Base-by-base conservation (phyloP, 2,329 filamentous ascomycete species). In the Fusarium illudens region DNA sequence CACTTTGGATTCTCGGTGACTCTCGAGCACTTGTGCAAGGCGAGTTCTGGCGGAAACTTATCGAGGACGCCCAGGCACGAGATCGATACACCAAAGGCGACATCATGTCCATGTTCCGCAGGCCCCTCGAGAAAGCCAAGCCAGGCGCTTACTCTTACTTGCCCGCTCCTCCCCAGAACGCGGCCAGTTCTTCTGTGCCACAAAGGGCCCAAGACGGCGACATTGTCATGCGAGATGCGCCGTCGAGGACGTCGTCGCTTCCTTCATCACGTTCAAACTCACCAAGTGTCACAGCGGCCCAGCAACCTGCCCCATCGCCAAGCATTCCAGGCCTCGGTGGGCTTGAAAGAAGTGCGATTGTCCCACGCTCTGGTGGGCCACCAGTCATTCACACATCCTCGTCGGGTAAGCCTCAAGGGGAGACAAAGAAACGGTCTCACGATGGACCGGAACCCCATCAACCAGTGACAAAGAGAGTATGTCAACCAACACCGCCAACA, bases 1-100 rank as follows among this genome's bases (percentile, higher is more conserved):
- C 95, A 32, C 86, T 99, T 10, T 99, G 95, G 92, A 95, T 99
- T 60, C 86, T 99, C 25, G 96, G 96, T 70, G 96, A 98, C 79
- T 96, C 96, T 0, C 86, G 91, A 60, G 93, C 94, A 32, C 85
- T 99, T 54, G 84, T 91, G 22, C 92, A 96, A 75, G 96, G 96
- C 63, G 89, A 96, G 75, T 97, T 93, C 79, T 99, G 96, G 96
- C 89, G 87, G 65, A 90, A 90, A 67, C 85, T 99, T 42, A 93
- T 99, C 55, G 86, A 91, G 32, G 92, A 99, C 79, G 92, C 96
- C 6, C 89, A 89, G 73, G 78, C 81, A 19, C 88, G 96, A 74
- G 86, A 92, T 65, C 83, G 90, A 10, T 97, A 96, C 77, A 97
- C 92, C 0, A 85, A 87, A 39, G 94, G 87, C 6, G 81, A 88